These are phyloP conservation scores for Blepharisma undulans DNA, from an alignment of 169 alveolate genomes.

Conservation along the genomic window DNA sequence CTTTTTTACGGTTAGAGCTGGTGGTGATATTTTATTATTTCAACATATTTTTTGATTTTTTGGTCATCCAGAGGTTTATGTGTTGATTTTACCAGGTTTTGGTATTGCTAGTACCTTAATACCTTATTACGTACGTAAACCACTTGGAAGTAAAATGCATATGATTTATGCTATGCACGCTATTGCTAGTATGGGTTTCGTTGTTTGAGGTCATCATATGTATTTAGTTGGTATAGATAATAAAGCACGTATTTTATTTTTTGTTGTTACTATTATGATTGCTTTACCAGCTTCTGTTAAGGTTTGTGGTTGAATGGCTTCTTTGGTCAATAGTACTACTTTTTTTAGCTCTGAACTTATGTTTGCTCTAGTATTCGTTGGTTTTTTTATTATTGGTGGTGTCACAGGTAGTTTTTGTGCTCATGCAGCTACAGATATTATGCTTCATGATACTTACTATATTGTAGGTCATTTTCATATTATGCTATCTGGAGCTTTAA, in stretches of 20 bases:
- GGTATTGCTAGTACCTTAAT: constrained; percentile 67
- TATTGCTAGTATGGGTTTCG: constrained; percentile 75
- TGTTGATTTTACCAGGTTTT: constrained; percentile 69
- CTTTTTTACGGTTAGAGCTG: constrained; percentile 67
- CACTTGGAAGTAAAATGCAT: constrained; percentile 69
- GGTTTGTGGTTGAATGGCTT: constrained; percentile 70
- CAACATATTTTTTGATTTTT: constrained; percentile 82
- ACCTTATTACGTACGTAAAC: constrained; percentile 56
- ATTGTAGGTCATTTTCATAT: constrained; percentile 82
- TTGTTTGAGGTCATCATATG: constrained; percentile 85
- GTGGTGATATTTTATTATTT: constrained; percentile 80
- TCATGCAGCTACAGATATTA: constrained; percentile 76
- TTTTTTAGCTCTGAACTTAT: constrained; percentile 47
- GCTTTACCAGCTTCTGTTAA: constrained; percentile 77
- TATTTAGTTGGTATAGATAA: constrained; percentile 76
- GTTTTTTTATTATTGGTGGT: constrained; percentile 75
- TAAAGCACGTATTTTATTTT: constrained; percentile 74
- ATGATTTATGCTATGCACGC: constrained; percentile 84
- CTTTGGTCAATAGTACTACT: constrained; percentile 49
- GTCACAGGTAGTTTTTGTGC: constrained; percentile 83
- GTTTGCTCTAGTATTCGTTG: constrained; percentile 63
- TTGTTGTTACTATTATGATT: constrained; percentile 71
- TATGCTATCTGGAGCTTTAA: constrained; percentile 77
- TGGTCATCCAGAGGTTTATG: constrained; percentile 81
- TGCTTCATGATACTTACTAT: constrained; percentile 73